Evolutionary conservation across 495 filamentous ascomycete species (phyloP).

Genomic region (Xylaria acuta): DNA sequence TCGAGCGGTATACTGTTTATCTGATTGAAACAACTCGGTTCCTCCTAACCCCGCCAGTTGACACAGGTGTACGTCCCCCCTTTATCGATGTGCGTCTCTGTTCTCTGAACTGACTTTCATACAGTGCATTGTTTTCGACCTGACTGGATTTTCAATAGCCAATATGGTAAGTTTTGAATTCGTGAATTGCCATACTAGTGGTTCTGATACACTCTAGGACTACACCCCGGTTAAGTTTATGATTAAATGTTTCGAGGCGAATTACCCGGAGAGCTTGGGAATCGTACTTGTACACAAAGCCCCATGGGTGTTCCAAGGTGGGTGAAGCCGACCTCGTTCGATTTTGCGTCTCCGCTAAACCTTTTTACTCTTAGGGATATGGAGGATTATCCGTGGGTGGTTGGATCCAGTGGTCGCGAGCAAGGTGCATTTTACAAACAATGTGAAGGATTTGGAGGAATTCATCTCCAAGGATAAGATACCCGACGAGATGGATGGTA

Average conservation of each 20-base stretch:
- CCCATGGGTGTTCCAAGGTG: constrained; percentile 94
- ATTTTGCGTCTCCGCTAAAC: constrained; percentile 16
- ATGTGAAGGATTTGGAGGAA: constrained; percentile 73
- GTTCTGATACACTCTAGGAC: constrained; percentile 61
- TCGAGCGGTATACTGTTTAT: constrained; percentile 92
- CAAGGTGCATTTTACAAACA: constrained; percentile 95
- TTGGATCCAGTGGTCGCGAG: constrained; percentile 94
- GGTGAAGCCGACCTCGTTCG: constrained; percentile 25
- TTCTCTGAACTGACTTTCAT: constrained; percentile 57
- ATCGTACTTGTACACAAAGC: constrained; percentile 95
- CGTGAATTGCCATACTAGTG: constrained; percentile 9
- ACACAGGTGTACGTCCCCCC: constrained; percentile 67
- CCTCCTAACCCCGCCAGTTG: constrained; percentile 77
- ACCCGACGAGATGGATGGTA: constrained; percentile 78
- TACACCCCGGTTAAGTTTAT: constrained; percentile 98
- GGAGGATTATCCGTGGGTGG: constrained; percentile 94
- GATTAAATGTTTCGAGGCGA: constrained; percentile 99
- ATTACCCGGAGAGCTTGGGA: constrained; percentile 93
- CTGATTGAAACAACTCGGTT: constrained; percentile 91
- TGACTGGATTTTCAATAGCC: constrained; percentile 88
- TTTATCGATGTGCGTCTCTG: not conserved
- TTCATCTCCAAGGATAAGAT: constrained; percentile 78
- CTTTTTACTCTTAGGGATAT: constrained; percentile 61
- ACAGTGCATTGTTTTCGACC: constrained; percentile 78
- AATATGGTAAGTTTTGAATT: constrained; percentile 77